Evolutionary conservation across 192 early-diverging fungal species (phyloP).

Genomic region (Rhizoclosmatium globosum): DNA sequence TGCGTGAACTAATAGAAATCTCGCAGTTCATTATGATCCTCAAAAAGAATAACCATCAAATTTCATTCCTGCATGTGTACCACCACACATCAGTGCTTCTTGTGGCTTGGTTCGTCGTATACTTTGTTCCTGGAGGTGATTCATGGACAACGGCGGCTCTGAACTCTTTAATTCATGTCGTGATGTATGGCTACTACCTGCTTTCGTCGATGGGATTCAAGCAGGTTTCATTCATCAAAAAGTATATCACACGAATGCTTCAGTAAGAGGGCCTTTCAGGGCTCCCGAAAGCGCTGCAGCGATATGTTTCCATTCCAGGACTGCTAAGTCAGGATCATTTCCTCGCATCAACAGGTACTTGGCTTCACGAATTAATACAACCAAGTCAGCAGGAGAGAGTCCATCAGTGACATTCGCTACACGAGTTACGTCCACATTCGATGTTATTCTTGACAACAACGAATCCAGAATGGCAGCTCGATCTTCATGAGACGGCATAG

Average conservation of each 20-base stretch:
- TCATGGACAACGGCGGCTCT: conserved; percentile 51
- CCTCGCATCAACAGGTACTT: conserved; percentile 2
- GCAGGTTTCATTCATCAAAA: conserved; percentile 66
- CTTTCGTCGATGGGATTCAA: conserved; percentile 58
- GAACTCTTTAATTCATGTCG: conserved; percentile 69
- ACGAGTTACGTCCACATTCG: conserved; percentile 54
- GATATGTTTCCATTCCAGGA: conserved; percentile 36
- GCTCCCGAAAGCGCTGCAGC: conserved; percentile 34
- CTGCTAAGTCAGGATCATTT: background rate
- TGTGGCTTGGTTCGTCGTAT: conserved; percentile 71
- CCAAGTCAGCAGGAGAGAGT: conserved; percentile 74
- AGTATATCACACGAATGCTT: conserved; percentile 62
- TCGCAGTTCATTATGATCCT: conserved; percentile 65
- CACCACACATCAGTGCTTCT: conserved; percentile 68
- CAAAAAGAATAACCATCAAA: conserved; percentile 72
- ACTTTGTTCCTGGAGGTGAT: conserved; percentile 66
- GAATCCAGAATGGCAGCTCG: conserved; percentile 70
- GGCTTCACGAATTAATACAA: conserved; percentile 44
- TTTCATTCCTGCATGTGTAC: conserved; percentile 71
- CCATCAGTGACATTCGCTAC: conserved; percentile 64
- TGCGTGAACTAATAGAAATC: background rate
- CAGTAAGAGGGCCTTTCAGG: conserved; percentile 9
- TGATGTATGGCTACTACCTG: conserved; percentile 73
- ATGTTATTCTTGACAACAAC: background rate
- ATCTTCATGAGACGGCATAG: conserved; percentile 52